Conservation (phyloP, 208 protist species). For the Leishmania guyanensis region DNA sequence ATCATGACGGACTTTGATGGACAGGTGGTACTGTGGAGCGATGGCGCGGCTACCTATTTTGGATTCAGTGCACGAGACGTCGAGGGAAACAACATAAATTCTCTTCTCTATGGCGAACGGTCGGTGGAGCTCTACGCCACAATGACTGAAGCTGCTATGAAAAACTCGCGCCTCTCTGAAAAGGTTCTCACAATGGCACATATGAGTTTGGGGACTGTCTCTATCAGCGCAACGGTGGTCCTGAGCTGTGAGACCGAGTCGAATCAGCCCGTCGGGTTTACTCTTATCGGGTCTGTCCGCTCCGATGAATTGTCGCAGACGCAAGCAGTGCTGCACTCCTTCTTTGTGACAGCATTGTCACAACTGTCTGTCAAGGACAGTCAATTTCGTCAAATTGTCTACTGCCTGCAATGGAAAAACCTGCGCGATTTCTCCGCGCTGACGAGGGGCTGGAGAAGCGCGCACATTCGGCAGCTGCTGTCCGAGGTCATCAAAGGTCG, state of each 20-base stretch:
- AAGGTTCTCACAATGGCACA: constrained; percentile 53
- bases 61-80: constrained; percentile 58
- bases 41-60: constrained; percentile 45
- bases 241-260: constrained; percentile 37
- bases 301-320: constrained; percentile 50
- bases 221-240: constrained; percentile 49
- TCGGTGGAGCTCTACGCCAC: constrained; percentile 60
- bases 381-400: constrained; percentile 49
- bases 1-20: constrained; percentile 55
- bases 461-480: constrained; percentile 52
- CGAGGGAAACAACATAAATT: constrained; percentile 59
- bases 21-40: constrained; percentile 57
- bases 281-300: constrained; percentile 57
- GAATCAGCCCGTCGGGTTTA: constrained; percentile 46
- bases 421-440: constrained; percentile 47
- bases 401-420: constrained; percentile 66
- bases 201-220: constrained; percentile 54
- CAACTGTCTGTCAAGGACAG: constrained; percentile 41
- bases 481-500: constrained; percentile 57
- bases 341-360: constrained; percentile 51
- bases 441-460: constrained; percentile 47
- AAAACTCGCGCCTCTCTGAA: constrained; percentile 47
- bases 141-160: constrained; percentile 57
- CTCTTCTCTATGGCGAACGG: constrained; percentile 63
- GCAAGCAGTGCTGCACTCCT: constrained; percentile 56